These are phyloP conservation scores for Tetradesmus obliquus DNA, from an alignment of 139 green algal species.

Conservation along the genomic window DNA sequence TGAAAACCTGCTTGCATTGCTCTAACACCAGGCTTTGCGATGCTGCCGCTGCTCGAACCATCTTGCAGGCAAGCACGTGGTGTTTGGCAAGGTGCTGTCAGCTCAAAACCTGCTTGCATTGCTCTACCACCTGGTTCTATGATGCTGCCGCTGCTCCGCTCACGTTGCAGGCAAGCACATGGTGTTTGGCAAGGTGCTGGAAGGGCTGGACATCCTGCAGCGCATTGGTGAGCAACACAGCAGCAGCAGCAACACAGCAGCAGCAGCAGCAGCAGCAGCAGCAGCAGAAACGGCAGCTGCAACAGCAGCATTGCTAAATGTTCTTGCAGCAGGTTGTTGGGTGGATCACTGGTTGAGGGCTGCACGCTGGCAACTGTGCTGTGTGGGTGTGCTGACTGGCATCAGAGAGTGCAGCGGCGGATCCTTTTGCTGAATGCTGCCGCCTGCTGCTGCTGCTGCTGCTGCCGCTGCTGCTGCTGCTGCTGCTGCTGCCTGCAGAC, in stretches of 20 bases:
- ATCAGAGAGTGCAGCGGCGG: no score
- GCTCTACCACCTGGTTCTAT: no score
- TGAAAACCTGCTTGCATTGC: no score
- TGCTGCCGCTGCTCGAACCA: neutral
- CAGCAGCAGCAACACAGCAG: neutral
- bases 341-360: no score
- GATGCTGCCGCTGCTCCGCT: no score
- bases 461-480: neutral
- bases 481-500: slow-evolving; percentile 49
- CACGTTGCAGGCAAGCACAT: slow-evolving; percentile 89
- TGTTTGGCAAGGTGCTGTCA: slow-evolving; percentile 85
- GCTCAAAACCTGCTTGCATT: neutral
- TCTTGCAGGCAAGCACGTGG: slow-evolving; percentile 82
- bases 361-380: no score
- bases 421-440: no score
- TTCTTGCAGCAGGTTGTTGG: no score
- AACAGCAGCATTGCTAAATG: no score
- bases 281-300: no score
- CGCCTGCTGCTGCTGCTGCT: neutral
- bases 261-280: neutral
- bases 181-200: slow-evolving; percentile 84
- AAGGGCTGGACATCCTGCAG: slow-evolving; percentile 80
- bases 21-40: no score
- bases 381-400: no score
- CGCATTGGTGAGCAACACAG: slow-evolving; percentile 67